A percentile compares a stretch with the other conserved stretches of the same genome.
These are phyloP conservation scores for Quercus berberidifolia DNA, from an alignment of 306 rosid genomes.

Conservation along the genomic window DNA sequence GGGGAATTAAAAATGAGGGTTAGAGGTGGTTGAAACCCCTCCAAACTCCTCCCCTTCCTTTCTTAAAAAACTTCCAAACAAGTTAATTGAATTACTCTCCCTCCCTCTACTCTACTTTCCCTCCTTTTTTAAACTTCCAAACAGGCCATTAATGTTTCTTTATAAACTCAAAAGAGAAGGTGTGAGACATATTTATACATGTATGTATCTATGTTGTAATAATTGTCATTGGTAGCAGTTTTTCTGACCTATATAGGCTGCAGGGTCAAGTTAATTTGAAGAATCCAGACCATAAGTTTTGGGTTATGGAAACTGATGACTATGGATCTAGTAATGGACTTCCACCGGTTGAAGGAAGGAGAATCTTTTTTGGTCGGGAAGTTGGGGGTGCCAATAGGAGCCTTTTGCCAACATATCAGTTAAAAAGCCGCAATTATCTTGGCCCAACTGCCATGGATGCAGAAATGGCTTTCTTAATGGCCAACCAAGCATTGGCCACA, in stretches of 20 bases:
- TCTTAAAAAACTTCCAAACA: too few relatives aligned
- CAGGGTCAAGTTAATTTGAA: slow-evolving; percentile 85
- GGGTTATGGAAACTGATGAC: slow-evolving; percentile 84
- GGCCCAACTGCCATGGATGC: slow-evolving; percentile 99
- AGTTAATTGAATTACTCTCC: too few relatives aligned
- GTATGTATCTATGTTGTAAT: not conserved
- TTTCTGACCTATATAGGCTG: not conserved
- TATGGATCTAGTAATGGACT: slow-evolving; percentile 79
- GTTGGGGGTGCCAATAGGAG: slow-evolving; percentile 86
- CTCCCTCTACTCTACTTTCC: too few relatives aligned
- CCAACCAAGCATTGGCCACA: slow-evolving; percentile 79
- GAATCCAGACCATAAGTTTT: slow-evolving; percentile 83
- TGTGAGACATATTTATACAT: not conserved
- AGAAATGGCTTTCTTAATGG: slow-evolving; percentile 94
- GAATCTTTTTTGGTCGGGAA: slow-evolving; percentile 90
- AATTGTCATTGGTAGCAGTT: slow-evolving; percentile 16
- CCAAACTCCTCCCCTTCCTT: too few relatives aligned
- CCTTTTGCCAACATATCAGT: slow-evolving; percentile 86
- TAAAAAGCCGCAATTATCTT: slow-evolving; percentile 89
- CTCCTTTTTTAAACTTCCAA: too few relatives aligned
- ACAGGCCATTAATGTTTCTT: not conserved
- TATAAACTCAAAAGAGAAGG: not conserved
- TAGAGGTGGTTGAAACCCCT: too few relatives aligned
- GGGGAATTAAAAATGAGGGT: too few relatives aligned
- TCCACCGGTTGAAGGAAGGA: slow-evolving; percentile 69